A percentile compares a stretch with the other conserved stretches of the same genome.
phyloP scores from a whole-genome alignment of 2,329 filamentous ascomycete species.

The Botryotinia narcissicola region DNA sequence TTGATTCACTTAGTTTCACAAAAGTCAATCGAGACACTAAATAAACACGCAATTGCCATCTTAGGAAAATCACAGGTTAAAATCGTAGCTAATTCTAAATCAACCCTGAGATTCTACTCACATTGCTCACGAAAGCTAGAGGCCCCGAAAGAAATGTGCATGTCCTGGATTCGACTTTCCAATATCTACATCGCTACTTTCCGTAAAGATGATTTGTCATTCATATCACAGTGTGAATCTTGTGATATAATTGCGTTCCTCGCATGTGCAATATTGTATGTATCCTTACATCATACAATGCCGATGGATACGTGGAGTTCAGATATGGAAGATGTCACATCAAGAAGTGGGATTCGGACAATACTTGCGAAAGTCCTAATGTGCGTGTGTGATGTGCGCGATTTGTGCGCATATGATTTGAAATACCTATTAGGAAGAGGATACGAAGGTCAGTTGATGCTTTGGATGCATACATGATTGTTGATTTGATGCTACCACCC shows the following conservation, averaged over 20 bases:
- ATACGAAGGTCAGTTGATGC: background rate
- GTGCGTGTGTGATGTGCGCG: background rate
- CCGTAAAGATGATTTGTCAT: background rate
- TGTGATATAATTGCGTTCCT: background rate
- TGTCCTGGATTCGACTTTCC: background rate
- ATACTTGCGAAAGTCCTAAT: background rate
- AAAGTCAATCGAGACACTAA: background rate
- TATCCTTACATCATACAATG: background rate
- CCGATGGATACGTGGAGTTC: background rate
- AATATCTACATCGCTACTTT: background rate
- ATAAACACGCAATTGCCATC: background rate
- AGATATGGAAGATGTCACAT: background rate
- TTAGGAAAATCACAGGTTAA: background rate
- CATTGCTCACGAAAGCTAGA: background rate
- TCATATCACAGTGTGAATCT: background rate
- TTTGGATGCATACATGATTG: background rate
- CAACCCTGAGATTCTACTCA: background rate
- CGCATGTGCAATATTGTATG: background rate
- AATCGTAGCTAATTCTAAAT: background rate
- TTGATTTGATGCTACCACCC: background rate
- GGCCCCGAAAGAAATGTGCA: background rate
- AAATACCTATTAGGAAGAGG: background rate
- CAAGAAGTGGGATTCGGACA: background rate
- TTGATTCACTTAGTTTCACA: background rate
- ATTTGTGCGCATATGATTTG: background rate